Evolutionary conservation across 169 alveolate species (phyloP), one percentile per base, ranked within the genome.

Genomic region (Plasmodium yoelii): DNA sequence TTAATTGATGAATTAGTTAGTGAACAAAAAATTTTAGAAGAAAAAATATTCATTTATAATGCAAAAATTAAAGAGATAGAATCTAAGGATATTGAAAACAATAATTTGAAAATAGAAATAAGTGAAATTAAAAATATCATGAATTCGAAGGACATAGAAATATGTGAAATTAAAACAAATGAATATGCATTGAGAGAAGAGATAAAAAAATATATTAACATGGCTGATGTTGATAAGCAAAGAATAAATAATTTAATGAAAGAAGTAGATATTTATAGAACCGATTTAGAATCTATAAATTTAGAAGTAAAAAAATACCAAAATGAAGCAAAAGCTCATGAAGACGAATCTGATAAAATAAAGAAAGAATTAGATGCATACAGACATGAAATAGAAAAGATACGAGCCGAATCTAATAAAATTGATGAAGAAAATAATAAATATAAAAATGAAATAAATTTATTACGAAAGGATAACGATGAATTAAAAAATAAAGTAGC

Each of bases 81-180:
- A 19, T 22, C 6, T 18, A 44, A 22, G 13, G 6, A 22, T 69
- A 10, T 47, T 8, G 28, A 49, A 4, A 19, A 69, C 5, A 46
- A 15, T 15, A 28, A n/a, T 13, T 12, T 51, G 59, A 12, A 65
- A 10, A 53, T 7, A 46, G 80, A 69, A 49, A 19, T 49, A 5
- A 42, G 24, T 18, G 46, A 69, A 9, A 69, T 68, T 39, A 68
- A 49, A 68, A 68, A 47, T 19, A 22, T 47, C 19, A 7, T 68
- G 5, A 49, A 47, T 7, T 47, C 28, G 13, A 68, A 18, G 19
- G 77, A 68, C 6, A 39, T 46, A 24, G 63, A 47, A n/a, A 44
- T 46, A 10, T 18, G 22, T 5, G 77, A 68, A 5, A 68, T 69
- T 6, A 69, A 69, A 22, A 26, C 13, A 49, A 69, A 69, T 19